Percentiles rank a stretch among this genome's conserved stretches.
Evolutionary conservation across 2,329 filamentous ascomycete species (phyloP).

Genomic region (Polytolypa hystricis): DNA sequence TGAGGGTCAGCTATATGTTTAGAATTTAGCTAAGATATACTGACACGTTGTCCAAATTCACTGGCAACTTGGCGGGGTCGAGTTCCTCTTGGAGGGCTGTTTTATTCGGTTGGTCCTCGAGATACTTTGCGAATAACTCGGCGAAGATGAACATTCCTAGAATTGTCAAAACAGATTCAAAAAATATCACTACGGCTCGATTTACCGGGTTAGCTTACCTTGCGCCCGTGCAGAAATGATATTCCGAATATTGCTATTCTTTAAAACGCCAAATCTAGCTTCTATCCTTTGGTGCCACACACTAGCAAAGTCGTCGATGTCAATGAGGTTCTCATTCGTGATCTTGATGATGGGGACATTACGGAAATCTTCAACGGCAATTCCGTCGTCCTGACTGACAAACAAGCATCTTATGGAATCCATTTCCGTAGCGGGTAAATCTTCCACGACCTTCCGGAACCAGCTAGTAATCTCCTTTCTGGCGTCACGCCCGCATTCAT

Average conservation of each 20-base stretch:
- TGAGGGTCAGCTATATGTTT: too few species aligned
- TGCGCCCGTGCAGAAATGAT: not conserved
- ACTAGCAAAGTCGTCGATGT: conserved; percentile 1
- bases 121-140: conserved; percentile 1
- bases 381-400: conserved; percentile 1
- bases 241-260: not conserved
- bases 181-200: too few species aligned
- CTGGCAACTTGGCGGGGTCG: not conserved
- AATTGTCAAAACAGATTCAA: not conserved
- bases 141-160: conserved; percentile 2
- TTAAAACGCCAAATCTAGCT: not conserved
- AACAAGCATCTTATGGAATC: not conserved
- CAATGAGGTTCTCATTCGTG: not conserved
- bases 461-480: too few species aligned
- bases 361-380: not conserved
- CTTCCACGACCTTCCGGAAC: not conserved
- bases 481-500: too few species aligned
- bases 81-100: not conserved
- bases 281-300: not conserved
- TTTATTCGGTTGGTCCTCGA: not conserved
- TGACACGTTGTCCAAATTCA: not conserved
- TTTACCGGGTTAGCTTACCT: too few species aligned
- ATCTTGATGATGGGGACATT: not conserved
- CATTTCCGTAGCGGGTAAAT: not conserved
- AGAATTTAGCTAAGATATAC: not conserved